Conservation (phyloP, 139 green algal genomes). For the Dunaliella primolecta region DNA sequence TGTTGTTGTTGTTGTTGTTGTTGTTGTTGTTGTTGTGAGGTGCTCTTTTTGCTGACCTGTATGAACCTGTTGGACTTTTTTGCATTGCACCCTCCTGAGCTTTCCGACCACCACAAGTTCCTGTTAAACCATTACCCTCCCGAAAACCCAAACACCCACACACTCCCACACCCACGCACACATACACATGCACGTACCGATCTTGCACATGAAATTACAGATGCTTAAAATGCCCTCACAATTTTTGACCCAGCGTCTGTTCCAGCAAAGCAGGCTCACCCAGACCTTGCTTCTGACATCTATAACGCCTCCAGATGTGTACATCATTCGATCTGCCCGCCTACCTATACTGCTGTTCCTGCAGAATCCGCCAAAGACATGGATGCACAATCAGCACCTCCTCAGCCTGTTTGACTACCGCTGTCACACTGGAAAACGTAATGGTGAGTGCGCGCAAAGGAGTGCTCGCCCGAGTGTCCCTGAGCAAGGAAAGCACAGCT, state of each 20-base stretch:
- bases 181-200: neutral
- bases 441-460: too few relatives aligned
- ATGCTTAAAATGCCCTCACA: neutral
- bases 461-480: too few relatives aligned
- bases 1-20: neutral
- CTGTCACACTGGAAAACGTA: constrained; percentile 31
- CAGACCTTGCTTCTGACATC: neutral
- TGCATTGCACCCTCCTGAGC: too few relatives aligned
- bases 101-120: too few relatives aligned
- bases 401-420: constrained; percentile 49
- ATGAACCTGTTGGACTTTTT: too few relatives aligned
- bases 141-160: neutral
- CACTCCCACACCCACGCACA: neutral
- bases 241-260: neutral
- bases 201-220: neutral
- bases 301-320: neutral
- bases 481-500: too few relatives aligned
- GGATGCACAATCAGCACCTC: constrained; percentile 17
- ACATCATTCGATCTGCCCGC: neutral
- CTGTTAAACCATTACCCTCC: too few relatives aligned
- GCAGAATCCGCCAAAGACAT: constrained; percentile 25
- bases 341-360: too few relatives aligned
- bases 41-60: too few relatives aligned
- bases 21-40: too few relatives aligned
- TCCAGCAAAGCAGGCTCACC: neutral